A percentile compares a stretch with the other conserved stretches of the same genome.
Evolutionary conservation across 768 basidiomycete genomes (phyloP).

Genomic region (Suillus occidentalis): DNA sequence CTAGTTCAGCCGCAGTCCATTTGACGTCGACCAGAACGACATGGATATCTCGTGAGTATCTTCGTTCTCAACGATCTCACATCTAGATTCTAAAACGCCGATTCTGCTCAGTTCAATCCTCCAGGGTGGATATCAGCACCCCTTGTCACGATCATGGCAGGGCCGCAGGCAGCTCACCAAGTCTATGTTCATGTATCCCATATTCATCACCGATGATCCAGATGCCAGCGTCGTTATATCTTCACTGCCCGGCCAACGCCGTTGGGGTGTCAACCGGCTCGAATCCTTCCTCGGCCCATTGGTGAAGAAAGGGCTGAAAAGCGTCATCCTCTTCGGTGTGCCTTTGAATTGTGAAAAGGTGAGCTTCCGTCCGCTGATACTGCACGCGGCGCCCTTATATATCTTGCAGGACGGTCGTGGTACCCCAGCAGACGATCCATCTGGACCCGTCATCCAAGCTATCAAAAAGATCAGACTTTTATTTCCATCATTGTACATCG

Average conservation of each 20-base stretch:
- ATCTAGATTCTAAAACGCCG: not conserved
- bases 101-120: constrained; percentile 60
- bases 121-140: constrained; percentile 95
- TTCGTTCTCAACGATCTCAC: not conserved
- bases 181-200: constrained; percentile 98
- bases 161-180: constrained; percentile 77
- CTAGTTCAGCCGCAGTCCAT: not conserved
- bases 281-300: constrained; percentile 84
- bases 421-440: constrained; percentile 84
- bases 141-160: constrained; percentile 91
- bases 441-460: constrained; percentile 93
- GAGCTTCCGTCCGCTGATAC: constrained; percentile 8
- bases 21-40: not conserved
- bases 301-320: constrained; percentile 84
- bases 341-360: constrained; percentile 82
- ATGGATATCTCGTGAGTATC: constrained; percentile 1
- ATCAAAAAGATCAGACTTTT: constrained; percentile 72
- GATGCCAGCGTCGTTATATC: constrained; percentile 78
- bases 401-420: constrained; percentile 70
- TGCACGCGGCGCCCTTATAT: not conserved
- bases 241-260: constrained; percentile 79
- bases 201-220: constrained; percentile 96
- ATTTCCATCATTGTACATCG: constrained; percentile 87
- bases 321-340: constrained; percentile 95
- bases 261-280: constrained; percentile 97